Evolutionary conservation across 1,284 basidiomycete genomes (phyloP).

Genomic region (Cryptococcus sp.): DNA sequence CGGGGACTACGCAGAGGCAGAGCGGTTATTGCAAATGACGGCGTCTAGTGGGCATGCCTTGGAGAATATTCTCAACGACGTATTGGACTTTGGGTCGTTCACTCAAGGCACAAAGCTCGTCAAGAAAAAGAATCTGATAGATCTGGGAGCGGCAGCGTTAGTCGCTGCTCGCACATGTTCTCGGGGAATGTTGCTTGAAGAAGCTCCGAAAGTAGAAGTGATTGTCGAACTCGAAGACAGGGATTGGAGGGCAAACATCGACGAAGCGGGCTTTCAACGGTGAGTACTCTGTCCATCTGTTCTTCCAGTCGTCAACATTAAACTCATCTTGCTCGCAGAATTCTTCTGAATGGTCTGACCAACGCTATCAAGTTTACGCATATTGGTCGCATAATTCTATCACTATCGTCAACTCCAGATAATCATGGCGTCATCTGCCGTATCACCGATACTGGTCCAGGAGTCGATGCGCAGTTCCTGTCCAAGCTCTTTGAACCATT

Average conservation of each 20-base stretch:
- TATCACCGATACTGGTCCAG: constrained; percentile 30
- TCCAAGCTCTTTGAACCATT: constrained; percentile 32
- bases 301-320: constrained; percentile 8
- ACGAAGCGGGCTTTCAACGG: constrained; percentile 28
- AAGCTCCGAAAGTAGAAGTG: constrained; percentile 5
- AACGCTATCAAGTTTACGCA: constrained; percentile 54
- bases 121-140: constrained; percentile 6
- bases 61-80: constrained; percentile 32
- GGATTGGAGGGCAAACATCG: constrained; percentile 29
- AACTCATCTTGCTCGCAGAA: constrained; percentile 25
- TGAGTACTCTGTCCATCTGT: constrained; percentile 6
- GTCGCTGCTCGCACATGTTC: constrained; percentile 18
- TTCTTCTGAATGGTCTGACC: constrained; percentile 50
- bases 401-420: constrained; percentile 9
- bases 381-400: constrained; percentile 31
- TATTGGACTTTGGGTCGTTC: constrained; percentile 32
- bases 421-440: constrained; percentile 8
- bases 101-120: constrained; percentile 9
- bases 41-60: constrained; percentile 31
- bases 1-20: constrained; percentile 12
- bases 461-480: constrained; percentile 25
- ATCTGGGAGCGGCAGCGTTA: constrained; percentile 16
- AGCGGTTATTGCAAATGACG: constrained; percentile 17
- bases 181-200: constrained; percentile 10
- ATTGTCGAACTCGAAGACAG: constrained; percentile 25